Evolutionary conservation across 257 asterid genomes (phyloP).

Genomic region (Euphrasia confusa): DNA sequence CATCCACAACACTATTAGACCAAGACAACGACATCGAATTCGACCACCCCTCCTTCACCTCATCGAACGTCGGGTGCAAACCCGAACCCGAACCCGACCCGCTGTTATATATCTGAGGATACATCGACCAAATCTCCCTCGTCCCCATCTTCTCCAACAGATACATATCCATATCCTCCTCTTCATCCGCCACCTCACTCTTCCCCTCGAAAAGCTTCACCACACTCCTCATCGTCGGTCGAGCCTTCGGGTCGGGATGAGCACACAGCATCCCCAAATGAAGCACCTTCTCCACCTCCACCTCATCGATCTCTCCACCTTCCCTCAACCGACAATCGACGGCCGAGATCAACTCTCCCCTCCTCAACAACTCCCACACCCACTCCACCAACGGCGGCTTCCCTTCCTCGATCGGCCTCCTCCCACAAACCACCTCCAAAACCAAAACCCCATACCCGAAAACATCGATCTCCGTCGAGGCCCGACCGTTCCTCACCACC

Average conservation of each 20-base stretch:
- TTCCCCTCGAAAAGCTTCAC: conserved; percentile 52
- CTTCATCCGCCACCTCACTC: conserved; percentile 35
- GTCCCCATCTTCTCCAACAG: conserved; percentile 43
- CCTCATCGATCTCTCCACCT: conserved; percentile 34
- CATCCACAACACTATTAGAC: conserved; percentile 43
- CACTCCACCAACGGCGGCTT: conserved; percentile 50
- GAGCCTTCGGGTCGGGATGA: conserved; percentile 39
- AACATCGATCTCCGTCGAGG: conserved; percentile 51
- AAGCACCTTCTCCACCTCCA: conserved; percentile 44
- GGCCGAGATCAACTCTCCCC: conserved; percentile 37
- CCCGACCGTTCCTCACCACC: conserved; percentile 48
- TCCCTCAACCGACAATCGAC: conserved; percentile 31
- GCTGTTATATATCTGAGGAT: conserved; percentile 29
- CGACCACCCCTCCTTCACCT: conserved; percentile 42
- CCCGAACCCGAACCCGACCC: conserved; percentile 28
- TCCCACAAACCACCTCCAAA: conserved; percentile 59
- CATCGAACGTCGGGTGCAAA: conserved; percentile 61
- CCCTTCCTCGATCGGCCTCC: conserved; percentile 50
- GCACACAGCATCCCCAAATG: conserved; percentile 55
- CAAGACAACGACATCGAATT: conserved; percentile 49
- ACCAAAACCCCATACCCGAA: conserved; percentile 51
- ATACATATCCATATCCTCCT: conserved; percentile 39
- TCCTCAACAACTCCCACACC: conserved; percentile 45
- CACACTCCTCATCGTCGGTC: conserved; percentile 72
- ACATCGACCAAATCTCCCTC: conserved; percentile 37